phyloP scores from a whole-genome alignment of 1,139 yeast species.

The Nakaseomyces nivariensis region DNA sequence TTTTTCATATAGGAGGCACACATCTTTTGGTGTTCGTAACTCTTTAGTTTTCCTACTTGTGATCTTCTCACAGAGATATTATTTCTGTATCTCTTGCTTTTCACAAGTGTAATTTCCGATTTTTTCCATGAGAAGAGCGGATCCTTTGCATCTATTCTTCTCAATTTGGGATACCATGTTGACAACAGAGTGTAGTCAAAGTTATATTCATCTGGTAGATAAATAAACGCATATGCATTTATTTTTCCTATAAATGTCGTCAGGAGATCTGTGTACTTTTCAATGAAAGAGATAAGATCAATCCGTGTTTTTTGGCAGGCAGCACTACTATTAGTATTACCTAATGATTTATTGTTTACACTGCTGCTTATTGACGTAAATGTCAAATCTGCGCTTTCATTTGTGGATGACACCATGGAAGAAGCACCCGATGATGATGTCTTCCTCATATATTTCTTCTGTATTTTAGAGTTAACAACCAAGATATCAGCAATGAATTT shows the following conservation, averaged over 20 bases:
- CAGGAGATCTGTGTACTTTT: constrained; percentile 19
- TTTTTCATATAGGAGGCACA: constrained; percentile 27
- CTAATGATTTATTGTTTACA: not conserved
- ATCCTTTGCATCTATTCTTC: not conserved
- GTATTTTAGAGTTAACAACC: constrained; percentile 14
- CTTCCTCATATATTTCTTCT: constrained; percentile 6
- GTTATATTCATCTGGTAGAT: constrained; percentile 20
- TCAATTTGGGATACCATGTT: constrained; percentile 4
- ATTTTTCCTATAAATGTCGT: constrained; percentile 25
- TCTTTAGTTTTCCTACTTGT: not conserved
- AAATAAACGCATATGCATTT: constrained; percentile 25
- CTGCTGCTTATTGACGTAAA: not conserved
- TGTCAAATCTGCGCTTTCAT: constrained; percentile 3
- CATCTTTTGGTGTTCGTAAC: constrained; percentile 11
- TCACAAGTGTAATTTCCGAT: constrained; percentile 8
- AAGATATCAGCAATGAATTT: constrained; percentile 23
- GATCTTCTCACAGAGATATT: not conserved
- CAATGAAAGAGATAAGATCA: constrained; percentile 5
- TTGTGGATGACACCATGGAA: not conserved
- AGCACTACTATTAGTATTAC: not conserved
- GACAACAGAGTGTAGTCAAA: constrained; percentile 18
- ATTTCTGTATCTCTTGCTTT: not conserved
- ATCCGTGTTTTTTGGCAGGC: not conserved
- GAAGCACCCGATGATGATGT: not conserved
- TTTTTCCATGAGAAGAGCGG: constrained; percentile 19